Conservation (phyloP, 208 protist genomes). For the Leishmania major region DNA sequence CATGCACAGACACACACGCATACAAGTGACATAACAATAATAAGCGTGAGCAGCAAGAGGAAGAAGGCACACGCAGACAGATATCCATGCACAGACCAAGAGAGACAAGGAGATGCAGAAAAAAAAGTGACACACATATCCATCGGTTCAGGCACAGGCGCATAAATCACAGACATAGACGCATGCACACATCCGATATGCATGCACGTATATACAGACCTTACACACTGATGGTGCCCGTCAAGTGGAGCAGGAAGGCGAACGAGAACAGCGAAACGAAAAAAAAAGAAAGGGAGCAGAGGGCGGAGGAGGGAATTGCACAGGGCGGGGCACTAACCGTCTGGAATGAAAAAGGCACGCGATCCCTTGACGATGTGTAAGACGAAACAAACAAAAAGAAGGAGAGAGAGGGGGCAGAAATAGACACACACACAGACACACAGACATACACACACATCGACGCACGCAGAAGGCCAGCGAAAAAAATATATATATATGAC, state of each 20-base stretch:
- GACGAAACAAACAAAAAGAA: slow-evolving; percentile 1
- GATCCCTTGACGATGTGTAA: neutral
- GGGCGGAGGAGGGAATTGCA: neutral
- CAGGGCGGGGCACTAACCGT: neutral
- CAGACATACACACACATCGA: neutral
- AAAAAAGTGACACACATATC: neutral
- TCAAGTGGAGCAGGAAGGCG: neutral
- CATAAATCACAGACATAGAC: neutral
- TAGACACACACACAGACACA: neutral
- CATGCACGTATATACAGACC: neutral
- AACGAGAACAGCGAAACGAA: neutral
- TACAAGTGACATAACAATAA: no score
- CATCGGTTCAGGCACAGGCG: neutral
- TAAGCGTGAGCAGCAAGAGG: neutral
- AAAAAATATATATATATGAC: neutral
- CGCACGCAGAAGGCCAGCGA: neutral
- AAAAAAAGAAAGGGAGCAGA: neutral
- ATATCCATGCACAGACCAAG: neutral
- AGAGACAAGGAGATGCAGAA: neutral
- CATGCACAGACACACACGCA: no score
- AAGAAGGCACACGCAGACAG: neutral
- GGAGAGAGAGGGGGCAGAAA: neutral
- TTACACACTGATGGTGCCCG: neutral
- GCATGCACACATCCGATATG: neutral
- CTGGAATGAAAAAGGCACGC: neutral